Conservation (phyloP, 371 early-diverging fungal species). For the Mucor ambiguus region DNA sequence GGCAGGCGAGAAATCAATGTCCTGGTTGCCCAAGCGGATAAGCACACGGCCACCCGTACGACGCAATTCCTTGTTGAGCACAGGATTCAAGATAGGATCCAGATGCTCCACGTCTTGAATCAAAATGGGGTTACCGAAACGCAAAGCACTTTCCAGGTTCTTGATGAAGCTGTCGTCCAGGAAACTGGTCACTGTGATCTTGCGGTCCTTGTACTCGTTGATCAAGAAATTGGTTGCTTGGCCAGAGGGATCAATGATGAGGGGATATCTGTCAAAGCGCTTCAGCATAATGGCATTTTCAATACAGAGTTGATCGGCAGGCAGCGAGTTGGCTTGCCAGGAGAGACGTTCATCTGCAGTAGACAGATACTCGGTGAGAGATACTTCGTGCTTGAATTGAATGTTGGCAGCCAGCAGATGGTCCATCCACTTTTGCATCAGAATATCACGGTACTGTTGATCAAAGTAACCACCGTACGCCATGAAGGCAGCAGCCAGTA, state of each 20-base stretch:
- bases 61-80: slow-evolving; percentile 95
- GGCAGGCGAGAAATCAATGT: slow-evolving; percentile 98
- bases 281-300: slow-evolving; percentile 98
- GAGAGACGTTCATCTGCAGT: slow-evolving; percentile 90
- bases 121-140: slow-evolving; percentile 97
- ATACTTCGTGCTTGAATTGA: slow-evolving; percentile 80
- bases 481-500: slow-evolving; percentile 91
- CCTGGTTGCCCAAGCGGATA: slow-evolving; percentile 94
- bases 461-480: slow-evolving; percentile 98
- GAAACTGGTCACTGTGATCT: slow-evolving; percentile 95
- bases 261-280: slow-evolving; percentile 93
- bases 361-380: slow-evolving; percentile 90
- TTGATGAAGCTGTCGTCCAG: slow-evolving; percentile 97
- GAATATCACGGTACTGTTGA: slow-evolving; percentile 88
- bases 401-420: slow-evolving; percentile 80
- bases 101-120: slow-evolving; percentile 97
- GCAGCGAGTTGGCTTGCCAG: slow-evolving; percentile 89
- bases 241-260: slow-evolving; percentile 97
- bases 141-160: slow-evolving; percentile 94
- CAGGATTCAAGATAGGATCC: slow-evolving; percentile 97
- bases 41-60: slow-evolving; percentile 97
- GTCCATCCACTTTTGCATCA: slow-evolving; percentile 79
- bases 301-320: slow-evolving; percentile 91
- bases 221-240: slow-evolving; percentile 90
- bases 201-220: slow-evolving; percentile 85